These are phyloP conservation scores for Remersonia thermophila DNA, from an alignment of 2,329 filamentous ascomycete species.

Conservation along the genomic window DNA sequence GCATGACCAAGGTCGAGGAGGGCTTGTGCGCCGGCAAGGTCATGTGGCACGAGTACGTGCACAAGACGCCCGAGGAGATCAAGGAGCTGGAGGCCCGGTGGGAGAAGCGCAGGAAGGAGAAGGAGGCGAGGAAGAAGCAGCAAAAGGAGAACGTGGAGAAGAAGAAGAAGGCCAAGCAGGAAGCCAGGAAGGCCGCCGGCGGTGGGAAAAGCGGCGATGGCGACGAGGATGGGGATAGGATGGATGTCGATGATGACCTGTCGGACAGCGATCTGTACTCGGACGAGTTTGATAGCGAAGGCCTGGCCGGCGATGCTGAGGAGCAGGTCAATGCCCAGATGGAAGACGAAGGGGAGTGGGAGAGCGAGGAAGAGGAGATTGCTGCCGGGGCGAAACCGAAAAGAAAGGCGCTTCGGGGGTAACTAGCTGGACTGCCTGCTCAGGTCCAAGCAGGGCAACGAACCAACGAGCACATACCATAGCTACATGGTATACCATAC, in stretches of 20 bases:
- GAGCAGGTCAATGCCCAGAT: constrained; percentile 36
- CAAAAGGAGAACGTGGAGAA: constrained; percentile 85
- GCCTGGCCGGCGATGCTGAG: constrained; percentile 36
- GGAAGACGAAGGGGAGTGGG: constrained; percentile 40
- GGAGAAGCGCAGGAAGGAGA: constrained; percentile 65
- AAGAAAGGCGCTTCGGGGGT: constrained; percentile 12
- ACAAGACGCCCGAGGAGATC: constrained; percentile 69
- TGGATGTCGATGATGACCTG: constrained; percentile 26
- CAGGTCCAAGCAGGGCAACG: too few relatives aligned
- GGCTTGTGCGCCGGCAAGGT: constrained; percentile 80
- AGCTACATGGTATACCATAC: too few relatives aligned
- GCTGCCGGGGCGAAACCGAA: constrained; percentile 13
- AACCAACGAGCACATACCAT: too few relatives aligned
- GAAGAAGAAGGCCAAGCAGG: constrained; percentile 74
- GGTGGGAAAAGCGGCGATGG: constrained; percentile 5
- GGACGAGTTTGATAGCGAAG: constrained; percentile 40
- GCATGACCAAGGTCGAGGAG: constrained; percentile 92
- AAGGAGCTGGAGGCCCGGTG: constrained; percentile 71
- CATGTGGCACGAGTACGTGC: constrained; percentile 95
- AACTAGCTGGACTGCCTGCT: too few relatives aligned
- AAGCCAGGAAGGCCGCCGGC: constrained; percentile 51
- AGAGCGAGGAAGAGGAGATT: constrained; percentile 35
- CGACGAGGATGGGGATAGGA: constrained; percentile 25
- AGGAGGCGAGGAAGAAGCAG: constrained; percentile 66
- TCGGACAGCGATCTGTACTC: constrained; percentile 27